Percentiles rank a stretch among this genome's conserved stretches.
Evolutionary conservation across 1,284 basidiomycete species (phyloP).

Genomic region (Pseudozyma thailandica): DNA sequence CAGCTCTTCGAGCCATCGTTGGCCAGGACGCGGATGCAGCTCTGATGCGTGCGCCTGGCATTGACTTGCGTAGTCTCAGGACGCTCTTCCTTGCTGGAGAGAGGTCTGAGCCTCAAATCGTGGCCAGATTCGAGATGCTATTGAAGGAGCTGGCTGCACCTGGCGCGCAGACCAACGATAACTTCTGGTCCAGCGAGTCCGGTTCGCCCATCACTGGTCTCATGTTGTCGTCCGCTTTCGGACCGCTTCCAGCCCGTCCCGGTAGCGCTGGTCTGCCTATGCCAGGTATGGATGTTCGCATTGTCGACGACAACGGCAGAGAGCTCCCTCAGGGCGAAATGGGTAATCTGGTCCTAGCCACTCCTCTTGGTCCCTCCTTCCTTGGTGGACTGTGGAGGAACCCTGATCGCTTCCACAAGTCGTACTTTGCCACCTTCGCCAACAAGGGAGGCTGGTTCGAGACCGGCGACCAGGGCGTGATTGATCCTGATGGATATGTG

Average conservation of each 20-base stretch:
- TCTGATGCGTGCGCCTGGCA: conserved; percentile 53
- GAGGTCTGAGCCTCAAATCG: conserved; percentile 60
- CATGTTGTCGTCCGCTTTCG: conserved; percentile 49
- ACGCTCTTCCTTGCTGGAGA: conserved; percentile 65
- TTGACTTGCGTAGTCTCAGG: conserved; percentile 51
- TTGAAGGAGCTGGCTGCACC: conserved; percentile 58
- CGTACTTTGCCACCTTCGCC: conserved; percentile 60
- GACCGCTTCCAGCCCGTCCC: conserved; percentile 44
- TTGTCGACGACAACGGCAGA: conserved; percentile 63
- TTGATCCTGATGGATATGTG: conserved; percentile 62
- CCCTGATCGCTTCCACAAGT: conserved; percentile 48
- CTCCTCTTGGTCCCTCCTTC: conserved; percentile 56
- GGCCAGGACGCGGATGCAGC: conserved; percentile 56
- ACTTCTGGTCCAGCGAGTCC: conserved; percentile 64
- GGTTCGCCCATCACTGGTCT: conserved; percentile 63
- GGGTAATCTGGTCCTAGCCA: conserved; percentile 62
- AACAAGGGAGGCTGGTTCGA: conserved; percentile 64
- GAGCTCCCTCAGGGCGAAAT: conserved; percentile 56
- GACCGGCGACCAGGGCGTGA: conserved; percentile 62
- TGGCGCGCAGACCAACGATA: conserved; percentile 61
- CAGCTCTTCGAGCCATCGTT: conserved; percentile 60
- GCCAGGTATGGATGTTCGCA: conserved; percentile 64
- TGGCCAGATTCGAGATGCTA: conserved; percentile 47
- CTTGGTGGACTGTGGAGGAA: conserved; percentile 64
- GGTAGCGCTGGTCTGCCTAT: conserved; percentile 61